Base-by-base conservation (phyloP, 441 rosid genomes). In the Syzygium malaccense region DNA sequence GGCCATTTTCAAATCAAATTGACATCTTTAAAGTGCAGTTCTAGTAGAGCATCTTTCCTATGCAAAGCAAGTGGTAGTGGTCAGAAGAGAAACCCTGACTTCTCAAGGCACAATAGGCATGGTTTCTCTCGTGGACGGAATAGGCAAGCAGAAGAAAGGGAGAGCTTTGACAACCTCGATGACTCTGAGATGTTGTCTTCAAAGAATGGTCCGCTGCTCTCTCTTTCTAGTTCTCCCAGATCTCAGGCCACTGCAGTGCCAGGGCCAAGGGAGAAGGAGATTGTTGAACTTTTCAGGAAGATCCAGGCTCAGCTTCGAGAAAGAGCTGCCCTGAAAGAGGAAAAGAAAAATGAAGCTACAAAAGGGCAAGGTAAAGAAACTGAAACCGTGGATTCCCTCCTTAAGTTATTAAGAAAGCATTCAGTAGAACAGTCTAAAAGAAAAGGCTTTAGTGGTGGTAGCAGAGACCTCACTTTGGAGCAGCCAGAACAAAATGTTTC, bases 241-340 rank as follows among this genome's bases (percentile, higher is more conserved):
- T 94, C 91, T 85, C 98, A 95, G 88, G 94, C 96, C 85, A 94
- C 94, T 80, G 94, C 96, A 41, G 87, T 94, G 88, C 98, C 98
- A 15, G 95, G 96, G 58, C 93, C 92, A 26, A 93, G 92, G 89
- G 96, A 96, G 93, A 94, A 94, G 94, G 98, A 96, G 92, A 94
- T 97, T 89, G 96, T 95, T 86, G 94, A 96, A 88, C 93, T 96
- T 83, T 97, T 97, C 91, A 92, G 92, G 92, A 95, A 97, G 93
- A 97, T 96, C 79, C 99, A 97, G 88, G 92, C 94, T 89, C 94
- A 94, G 88, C 97, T 97, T 88, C 93, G 96, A 87, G 95, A 94
- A 91, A 94, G 96, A 94, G 96, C 96, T 57, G 95, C 93, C 2
- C 87, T 87, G 64, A 95, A 92, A 90, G 95, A 95, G 89, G 95